Evolutionary conservation across 306 rosid genomes (phyloP).

Genomic region (Quercus glauca): DNA sequence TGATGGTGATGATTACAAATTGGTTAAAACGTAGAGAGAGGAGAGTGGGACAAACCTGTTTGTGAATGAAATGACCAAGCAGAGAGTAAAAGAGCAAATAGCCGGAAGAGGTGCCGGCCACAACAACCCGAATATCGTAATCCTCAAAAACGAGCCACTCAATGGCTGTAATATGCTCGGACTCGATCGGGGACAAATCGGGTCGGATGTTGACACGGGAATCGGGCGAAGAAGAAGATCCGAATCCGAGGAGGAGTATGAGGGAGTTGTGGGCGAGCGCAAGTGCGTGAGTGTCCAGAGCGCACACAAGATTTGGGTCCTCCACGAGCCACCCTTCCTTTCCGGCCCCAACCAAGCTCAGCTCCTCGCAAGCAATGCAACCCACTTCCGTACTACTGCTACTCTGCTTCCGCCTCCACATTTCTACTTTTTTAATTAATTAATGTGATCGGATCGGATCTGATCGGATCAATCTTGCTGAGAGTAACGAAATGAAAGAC

Average conservation of each 20-base stretch:
- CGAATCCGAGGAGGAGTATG: constrained; percentile 50
- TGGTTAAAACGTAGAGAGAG: no score
- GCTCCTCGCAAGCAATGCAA: constrained; percentile 81
- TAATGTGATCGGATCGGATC: not conserved
- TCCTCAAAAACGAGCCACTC: constrained; percentile 72
- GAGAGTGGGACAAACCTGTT: constrained; percentile 47
- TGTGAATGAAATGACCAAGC: constrained; percentile 65
- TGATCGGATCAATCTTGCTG: no score
- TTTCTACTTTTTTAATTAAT: not conserved
- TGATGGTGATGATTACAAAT: no score
- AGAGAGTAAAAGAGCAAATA: constrained; percentile 67
- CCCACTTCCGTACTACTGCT: constrained; percentile 53
- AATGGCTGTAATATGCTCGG: constrained; percentile 70
- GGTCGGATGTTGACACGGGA: constrained; percentile 67
- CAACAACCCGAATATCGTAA: constrained; percentile 64
- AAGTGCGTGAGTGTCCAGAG: constrained; percentile 76
- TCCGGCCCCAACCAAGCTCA: constrained; percentile 78
- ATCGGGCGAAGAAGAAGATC: constrained; percentile 44
- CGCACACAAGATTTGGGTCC: constrained; percentile 66
- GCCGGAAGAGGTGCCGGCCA: constrained; percentile 82
- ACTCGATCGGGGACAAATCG: constrained; percentile 61
- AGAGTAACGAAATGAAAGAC: no score
- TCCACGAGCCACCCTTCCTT: constrained; percentile 82
- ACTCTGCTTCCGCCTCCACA: constrained; percentile 64
- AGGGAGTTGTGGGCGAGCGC: constrained; percentile 70